phyloP scores from a whole-genome alignment of 2,329 filamentous ascomycete genomes.

The Xylariaceae sp. region DNA sequence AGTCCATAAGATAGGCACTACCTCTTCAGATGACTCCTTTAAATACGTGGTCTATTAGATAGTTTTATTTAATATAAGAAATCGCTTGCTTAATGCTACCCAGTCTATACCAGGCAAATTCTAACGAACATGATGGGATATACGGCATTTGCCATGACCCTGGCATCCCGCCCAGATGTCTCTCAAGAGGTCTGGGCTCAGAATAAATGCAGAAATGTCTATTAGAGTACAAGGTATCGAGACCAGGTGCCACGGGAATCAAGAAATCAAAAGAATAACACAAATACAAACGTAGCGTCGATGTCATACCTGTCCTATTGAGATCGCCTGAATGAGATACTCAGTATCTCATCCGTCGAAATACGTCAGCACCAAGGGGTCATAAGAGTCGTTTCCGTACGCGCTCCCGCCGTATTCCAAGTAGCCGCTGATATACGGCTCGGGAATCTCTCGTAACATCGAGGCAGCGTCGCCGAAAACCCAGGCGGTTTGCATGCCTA shows the following conservation, averaged over 20 bases:
- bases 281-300: neutral
- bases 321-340: neutral
- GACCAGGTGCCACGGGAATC: neutral
- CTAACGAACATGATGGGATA: neutral
- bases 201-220: neutral
- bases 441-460: slow-evolving; percentile 32
- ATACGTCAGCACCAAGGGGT: slow-evolving; percentile 30
- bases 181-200: neutral
- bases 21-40: too few species aligned
- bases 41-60: too few species aligned
- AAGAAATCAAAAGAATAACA: neutral
- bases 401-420: slow-evolving; percentile 41
- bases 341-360: slow-evolving; percentile 13
- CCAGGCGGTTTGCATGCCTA: slow-evolving; percentile 40
- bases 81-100: too few species aligned
- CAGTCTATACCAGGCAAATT: neutral
- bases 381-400: slow-evolving; percentile 37
- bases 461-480: slow-evolving; percentile 36
- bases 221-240: neutral
- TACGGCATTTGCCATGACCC: neutral
- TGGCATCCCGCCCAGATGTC: neutral
- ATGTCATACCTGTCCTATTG: neutral
- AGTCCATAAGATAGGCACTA: too few species aligned
- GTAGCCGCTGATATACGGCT: slow-evolving; percentile 37
- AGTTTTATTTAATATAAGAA: too few species aligned